Base-by-base conservation (phyloP, 2,329 filamentous ascomycete genomes). In the Beauveria bassiana region DNA sequence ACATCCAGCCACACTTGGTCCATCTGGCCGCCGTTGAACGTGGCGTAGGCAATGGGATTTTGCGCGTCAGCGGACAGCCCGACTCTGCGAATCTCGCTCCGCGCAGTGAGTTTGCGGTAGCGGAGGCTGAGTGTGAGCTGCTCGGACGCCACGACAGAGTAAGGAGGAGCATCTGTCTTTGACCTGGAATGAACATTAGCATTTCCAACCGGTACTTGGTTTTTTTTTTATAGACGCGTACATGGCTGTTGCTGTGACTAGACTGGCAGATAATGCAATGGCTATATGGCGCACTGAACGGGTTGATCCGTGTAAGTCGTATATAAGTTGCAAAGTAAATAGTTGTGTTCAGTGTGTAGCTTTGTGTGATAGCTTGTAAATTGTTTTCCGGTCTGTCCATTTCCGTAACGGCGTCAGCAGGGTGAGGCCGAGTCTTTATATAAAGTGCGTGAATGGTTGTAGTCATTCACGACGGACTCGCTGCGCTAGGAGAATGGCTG, bases 1-100 rank as follows among this genome's bases (percentile, higher is more conserved):
- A 72, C 66, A 63, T 75, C 73, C 61, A 75, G 70, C 72, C 73
- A 75, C n/a, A 71, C 68, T 24, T 72, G 70, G 40, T 66, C 57
- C 10, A 68, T 66, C 49, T 70, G 69, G 5, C 66, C 68, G 24
- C 69, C 68, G 50, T 66, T 65, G 64, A 70, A 74, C 46, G 69
- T 68, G 18, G 72, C 70, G 22, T 71, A 72, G 28, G 68, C 72
- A 18, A 67, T 51, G 46, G 64, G 59, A 20, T 61, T 26, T 2
- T 66, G 65, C 0, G 67, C 66, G 20, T 64, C 61, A 4, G 67
- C 64, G 2, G 71, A 70, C 53, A 74, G 66, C 54, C 70, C 71
- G 22, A 74, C 70, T 1, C 68, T 67, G 58, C 65, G 66, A 64
- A 75, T 73, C 60, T 75, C 73, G 12, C 67, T 64, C 51, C 66